Evolutionary conservation across 257 asterid species (phyloP).

Genomic region (Petunia axillaris): DNA sequence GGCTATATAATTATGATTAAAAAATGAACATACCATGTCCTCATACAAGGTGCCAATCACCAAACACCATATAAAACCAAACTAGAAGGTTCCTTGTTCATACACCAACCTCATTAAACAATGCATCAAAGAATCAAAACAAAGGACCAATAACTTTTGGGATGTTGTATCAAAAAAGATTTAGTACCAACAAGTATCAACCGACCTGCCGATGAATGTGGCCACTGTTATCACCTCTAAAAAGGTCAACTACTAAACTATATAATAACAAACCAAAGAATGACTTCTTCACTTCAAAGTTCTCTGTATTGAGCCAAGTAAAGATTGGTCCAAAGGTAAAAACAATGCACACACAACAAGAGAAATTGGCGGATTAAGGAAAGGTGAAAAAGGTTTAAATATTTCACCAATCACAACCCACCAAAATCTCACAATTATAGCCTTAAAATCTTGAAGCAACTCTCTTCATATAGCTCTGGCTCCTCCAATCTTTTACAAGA

Average conservation of each 20-base stretch:
- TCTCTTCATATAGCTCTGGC: not conserved
- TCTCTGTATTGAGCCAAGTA: conserved; percentile 53
- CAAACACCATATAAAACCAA: conserved; percentile 35
- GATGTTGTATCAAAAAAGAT: not conserved
- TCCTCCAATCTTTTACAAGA: conserved; percentile 41
- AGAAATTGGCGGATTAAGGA: conserved; percentile 34
- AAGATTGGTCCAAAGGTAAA: conserved; percentile 20
- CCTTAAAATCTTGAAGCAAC: not conserved
- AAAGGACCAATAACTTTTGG: conserved; percentile 26
- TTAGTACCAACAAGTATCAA: conserved; percentile 61
- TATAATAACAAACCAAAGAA: conserved; percentile 22
- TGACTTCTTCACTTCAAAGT: conserved; percentile 38
- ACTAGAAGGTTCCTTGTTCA: conserved; percentile 27
- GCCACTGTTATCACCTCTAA: conserved; percentile 36
- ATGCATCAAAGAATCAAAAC: conserved; percentile 33
- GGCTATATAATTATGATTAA: conserved; percentile 32
- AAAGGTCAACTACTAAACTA: conserved; percentile 38
- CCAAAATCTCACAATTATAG: conserved; percentile 28
- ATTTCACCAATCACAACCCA: conserved; percentile 42
- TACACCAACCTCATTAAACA: conserved; percentile 34
- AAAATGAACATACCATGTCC: conserved; percentile 30
- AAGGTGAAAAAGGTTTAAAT: conserved; percentile 21
- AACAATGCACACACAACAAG: conserved; percentile 26
- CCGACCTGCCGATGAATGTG: conserved; percentile 67
- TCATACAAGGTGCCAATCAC: conserved; percentile 42